Evolutionary conservation across 352 stramenopile genomes (phyloP).

Genomic region (Globisporangium emineosum): DNA sequence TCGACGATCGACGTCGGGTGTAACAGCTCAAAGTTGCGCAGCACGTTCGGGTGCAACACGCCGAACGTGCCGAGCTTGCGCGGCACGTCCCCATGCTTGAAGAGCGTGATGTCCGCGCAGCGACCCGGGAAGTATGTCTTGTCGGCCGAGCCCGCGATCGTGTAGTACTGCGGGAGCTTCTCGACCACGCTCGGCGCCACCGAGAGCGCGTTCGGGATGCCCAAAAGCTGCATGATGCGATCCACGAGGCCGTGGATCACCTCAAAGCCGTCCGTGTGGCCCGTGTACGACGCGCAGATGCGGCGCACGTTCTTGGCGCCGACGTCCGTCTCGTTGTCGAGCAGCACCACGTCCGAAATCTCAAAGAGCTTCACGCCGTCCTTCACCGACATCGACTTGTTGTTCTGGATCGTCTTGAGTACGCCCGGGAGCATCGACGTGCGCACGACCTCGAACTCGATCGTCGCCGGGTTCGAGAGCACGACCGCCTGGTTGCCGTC

Average conservation of each 20-base stretch:
- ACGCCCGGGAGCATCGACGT: slow-evolving; percentile 98
- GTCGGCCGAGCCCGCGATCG: slow-evolving; percentile 57
- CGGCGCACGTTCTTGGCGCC: slow-evolving; percentile 95
- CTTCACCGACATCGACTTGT: slow-evolving; percentile 96
- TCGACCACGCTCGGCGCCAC: slow-evolving; percentile 38
- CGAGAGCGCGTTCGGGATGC: slow-evolving; percentile 80
- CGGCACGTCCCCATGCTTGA: slow-evolving; percentile 55
- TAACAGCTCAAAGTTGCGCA: slow-evolving; percentile 97
- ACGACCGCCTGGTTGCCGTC: slow-evolving; percentile 89
- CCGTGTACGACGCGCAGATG: slow-evolving; percentile 96
- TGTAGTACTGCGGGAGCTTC: slow-evolving; percentile 80
- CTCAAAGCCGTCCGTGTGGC: slow-evolving; percentile 97
- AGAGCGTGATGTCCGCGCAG: slow-evolving; percentile 94
- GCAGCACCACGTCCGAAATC: slow-evolving; percentile 98
- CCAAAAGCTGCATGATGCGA: slow-evolving; percentile 97
- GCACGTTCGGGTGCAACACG: slow-evolving; percentile 97
- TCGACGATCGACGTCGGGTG: slow-evolving; percentile 97
- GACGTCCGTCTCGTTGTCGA: slow-evolving; percentile 91
- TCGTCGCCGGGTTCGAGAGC: slow-evolving; percentile 98
- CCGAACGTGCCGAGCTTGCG: slow-evolving; percentile 94
- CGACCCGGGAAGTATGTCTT: slow-evolving; percentile 95
- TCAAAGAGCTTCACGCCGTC: slow-evolving; percentile 99
- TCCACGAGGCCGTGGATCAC: slow-evolving; percentile 99
- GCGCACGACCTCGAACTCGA: slow-evolving; percentile 99
- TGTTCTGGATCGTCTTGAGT: slow-evolving; percentile 99